Percentiles rank a stretch among this genome's conserved stretches.
These are phyloP conservation scores for Tritrichomonas musculus DNA, from an alignment of 208 protist genomes.

Conservation along the genomic window DNA sequence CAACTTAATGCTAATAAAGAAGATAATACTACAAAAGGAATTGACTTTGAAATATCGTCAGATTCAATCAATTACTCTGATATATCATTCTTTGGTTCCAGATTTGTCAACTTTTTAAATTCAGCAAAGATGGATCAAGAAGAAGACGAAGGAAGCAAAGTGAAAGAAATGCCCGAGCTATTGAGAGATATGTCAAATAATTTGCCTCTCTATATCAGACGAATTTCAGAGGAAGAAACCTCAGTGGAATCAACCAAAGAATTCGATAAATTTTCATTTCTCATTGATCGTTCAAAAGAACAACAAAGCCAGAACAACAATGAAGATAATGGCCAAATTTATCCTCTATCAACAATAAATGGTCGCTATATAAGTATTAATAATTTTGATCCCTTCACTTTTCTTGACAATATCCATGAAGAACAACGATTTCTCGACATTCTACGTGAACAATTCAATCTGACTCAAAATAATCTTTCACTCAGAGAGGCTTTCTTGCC, in stretches of 20 bases:
- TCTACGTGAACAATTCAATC: not conserved
- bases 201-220: not conserved
- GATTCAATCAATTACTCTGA: no score
- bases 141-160: no score
- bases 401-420: not conserved
- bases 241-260: not conserved
- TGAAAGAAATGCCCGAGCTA: not conserved
- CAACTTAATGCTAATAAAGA: no score
- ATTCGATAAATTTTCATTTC: not conserved
- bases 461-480: not conserved
- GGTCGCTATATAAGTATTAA: not conserved
- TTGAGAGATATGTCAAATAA: conserved; percentile 1
- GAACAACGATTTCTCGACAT: not conserved
- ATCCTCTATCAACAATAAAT: not conserved
- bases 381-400: not conserved
- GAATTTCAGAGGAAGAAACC: not conserved
- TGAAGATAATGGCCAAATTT: not conserved
- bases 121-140: no score
- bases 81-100: no score
- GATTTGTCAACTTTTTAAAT: no score
- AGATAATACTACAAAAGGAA: no score
- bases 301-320: no score
- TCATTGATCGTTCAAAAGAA: no score
- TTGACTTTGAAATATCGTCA: no score
- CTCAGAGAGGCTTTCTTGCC: no score